These are phyloP conservation scores for Malus hybrid DNA, from an alignment of 331 rosid species.

Conservation along the genomic window DNA sequence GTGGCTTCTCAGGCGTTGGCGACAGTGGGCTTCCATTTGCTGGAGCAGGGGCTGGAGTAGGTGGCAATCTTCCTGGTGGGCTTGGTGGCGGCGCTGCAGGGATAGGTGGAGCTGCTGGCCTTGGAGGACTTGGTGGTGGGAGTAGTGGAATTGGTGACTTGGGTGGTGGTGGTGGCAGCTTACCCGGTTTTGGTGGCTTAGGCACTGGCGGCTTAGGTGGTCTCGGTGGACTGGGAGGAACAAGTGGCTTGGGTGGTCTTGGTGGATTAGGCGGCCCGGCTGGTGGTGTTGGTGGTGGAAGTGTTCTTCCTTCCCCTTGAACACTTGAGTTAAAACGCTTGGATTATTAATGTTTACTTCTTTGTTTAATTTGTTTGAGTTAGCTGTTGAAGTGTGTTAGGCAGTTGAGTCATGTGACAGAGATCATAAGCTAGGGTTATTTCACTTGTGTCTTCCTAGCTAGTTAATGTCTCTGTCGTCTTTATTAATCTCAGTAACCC, in stretches of 20 bases:
- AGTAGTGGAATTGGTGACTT: neutral
- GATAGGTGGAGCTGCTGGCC: conserved; percentile 11
- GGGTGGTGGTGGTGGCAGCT: conserved; percentile 7
- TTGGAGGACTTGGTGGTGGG: conserved; percentile 19
- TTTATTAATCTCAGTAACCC: neutral
- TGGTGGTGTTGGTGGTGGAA: conserved; percentile 11
- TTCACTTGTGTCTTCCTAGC: neutral
- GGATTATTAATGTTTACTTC: neutral
- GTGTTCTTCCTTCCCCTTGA: conserved; percentile 24
- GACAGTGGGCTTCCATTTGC: conserved; percentile 35
- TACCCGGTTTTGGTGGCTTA: conserved; percentile 6
- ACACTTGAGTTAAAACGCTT: neutral
- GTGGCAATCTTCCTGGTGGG: conserved; percentile 10
- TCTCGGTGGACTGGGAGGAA: neutral
- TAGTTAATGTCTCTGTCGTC: neutral
- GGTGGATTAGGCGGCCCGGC: neutral
- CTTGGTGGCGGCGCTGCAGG: conserved; percentile 9
- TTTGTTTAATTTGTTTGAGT: neutral
- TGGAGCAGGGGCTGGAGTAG: conserved; percentile 26
- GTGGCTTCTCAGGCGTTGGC: conserved; percentile 43
- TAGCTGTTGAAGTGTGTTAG: neutral
- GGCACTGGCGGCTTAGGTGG: neutral
- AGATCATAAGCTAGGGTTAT: neutral
- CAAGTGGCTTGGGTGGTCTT: neutral
- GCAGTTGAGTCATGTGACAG: neutral